Conservation (phyloP, 768 basidiomycete genomes). For the Suillus subaureus region DNA sequence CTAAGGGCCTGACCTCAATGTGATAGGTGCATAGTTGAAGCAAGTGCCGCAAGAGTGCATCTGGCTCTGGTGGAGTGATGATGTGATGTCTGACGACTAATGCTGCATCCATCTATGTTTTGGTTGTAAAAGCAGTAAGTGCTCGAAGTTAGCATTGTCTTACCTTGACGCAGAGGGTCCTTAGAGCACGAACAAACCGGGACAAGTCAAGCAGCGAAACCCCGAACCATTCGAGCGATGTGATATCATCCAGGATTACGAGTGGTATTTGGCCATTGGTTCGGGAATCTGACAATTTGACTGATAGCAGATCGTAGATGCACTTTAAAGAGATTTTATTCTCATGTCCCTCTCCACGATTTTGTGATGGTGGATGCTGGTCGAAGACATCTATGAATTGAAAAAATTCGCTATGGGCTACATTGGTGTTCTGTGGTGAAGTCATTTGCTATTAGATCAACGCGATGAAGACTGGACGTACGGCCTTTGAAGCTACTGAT, state of each 20-base stretch:
- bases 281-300: constrained; percentile 20
- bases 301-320: constrained; percentile 40
- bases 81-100: constrained; percentile 69
- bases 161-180: constrained; percentile 58
- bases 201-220: constrained; percentile 50
- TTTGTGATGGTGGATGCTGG: constrained; percentile 30
- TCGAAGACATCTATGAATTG: constrained; percentile 56
- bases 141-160: not conserved
- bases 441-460: constrained; percentile 11
- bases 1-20: constrained; percentile 68
- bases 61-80: constrained; percentile 53
- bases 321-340: constrained; percentile 27
- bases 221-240: constrained; percentile 74
- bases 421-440: constrained; percentile 33
- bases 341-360: constrained; percentile 11
- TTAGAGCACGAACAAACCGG: constrained; percentile 62
- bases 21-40: constrained; percentile 69
- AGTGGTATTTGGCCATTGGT: constrained; percentile 32
- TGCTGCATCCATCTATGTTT: constrained; percentile 50
- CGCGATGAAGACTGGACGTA: constrained; percentile 36
- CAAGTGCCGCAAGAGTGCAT: constrained; percentile 60
- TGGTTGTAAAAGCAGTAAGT: not conserved
- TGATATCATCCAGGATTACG: constrained; percentile 72
- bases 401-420: constrained; percentile 42
- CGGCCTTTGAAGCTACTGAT: constrained; percentile 62